These are phyloP conservation scores for Mycena filopes DNA, from an alignment of 768 basidiomycete species.

Conservation along the genomic window DNA sequence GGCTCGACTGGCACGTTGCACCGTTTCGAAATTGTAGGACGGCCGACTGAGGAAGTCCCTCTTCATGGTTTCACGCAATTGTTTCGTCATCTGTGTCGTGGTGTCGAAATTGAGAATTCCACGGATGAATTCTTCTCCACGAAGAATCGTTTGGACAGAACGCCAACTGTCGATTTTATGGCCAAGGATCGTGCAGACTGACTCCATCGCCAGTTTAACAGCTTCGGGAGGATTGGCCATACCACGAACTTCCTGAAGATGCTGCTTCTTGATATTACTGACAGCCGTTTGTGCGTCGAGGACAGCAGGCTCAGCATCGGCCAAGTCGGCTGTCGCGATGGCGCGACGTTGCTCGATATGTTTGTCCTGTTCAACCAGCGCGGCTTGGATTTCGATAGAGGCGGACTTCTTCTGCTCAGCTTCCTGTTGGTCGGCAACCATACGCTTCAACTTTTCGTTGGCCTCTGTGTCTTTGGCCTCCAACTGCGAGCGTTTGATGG, in stretches of 20 bases:
- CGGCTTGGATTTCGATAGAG: slow-evolving; percentile 95
- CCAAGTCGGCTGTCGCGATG: slow-evolving; percentile 94
- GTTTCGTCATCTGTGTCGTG: slow-evolving; percentile 86
- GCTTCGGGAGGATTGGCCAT: slow-evolving; percentile 99
- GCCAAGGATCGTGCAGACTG: slow-evolving; percentile 94
- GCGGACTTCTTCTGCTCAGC: slow-evolving; percentile 98
- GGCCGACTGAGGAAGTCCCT: slow-evolving; percentile 91
- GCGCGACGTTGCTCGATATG: slow-evolving; percentile 88
- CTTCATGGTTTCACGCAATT: slow-evolving; percentile 90
- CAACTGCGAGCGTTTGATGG: slow-evolving; percentile 91
- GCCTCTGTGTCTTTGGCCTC: slow-evolving; percentile 95
- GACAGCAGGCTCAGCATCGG: slow-evolving; percentile 97
- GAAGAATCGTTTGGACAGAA: slow-evolving; percentile 93
- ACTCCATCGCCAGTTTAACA: slow-evolving; percentile 98
- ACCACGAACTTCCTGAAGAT: slow-evolving; percentile 94
- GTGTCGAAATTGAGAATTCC: slow-evolving; percentile 98
- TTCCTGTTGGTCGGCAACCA: slow-evolving; percentile 99
- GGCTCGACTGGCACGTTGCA: slow-evolving; percentile 94
- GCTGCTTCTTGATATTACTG: slow-evolving; percentile 94
- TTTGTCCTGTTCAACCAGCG: slow-evolving; percentile 90
- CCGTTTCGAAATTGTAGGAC: slow-evolving; percentile 93
- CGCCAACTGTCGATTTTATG: slow-evolving; percentile 98
- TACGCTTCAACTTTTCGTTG: slow-evolving; percentile 95
- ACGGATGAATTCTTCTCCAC: slow-evolving; percentile 96
- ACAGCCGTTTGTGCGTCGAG: slow-evolving; percentile 96